These are phyloP conservation scores for Coelastrella sp. DNA, from an alignment of 139 green algal genomes.

Conservation along the genomic window DNA sequence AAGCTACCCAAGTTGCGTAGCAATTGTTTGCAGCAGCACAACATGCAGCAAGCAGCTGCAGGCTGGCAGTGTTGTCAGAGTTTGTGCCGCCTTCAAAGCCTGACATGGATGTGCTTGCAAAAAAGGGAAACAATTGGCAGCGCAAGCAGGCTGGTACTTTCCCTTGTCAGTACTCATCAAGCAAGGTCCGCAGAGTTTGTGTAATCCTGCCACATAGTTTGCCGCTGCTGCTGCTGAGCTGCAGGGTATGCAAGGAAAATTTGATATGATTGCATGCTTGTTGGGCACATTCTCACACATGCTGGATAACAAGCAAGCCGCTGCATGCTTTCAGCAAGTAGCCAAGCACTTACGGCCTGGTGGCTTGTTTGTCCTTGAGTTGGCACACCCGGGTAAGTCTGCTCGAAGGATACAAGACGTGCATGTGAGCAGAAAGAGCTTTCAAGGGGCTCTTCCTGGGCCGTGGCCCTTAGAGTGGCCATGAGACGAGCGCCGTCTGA, in stretches of 20 bases:
- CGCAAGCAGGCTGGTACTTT: too few relatives aligned
- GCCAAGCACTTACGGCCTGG: constrained; percentile 44
- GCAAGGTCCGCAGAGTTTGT: too few relatives aligned
- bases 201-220: background rate
- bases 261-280: constrained; percentile 65
- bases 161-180: too few relatives aligned
- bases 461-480: too few relatives aligned
- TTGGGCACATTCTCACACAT: constrained; percentile 65
- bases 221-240: background rate
- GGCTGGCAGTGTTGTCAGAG: background rate
- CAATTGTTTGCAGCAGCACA: background rate
- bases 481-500: too few relatives aligned
- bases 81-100: too few relatives aligned
- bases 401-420: background rate
- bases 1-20: too few relatives aligned
- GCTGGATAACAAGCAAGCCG: constrained; percentile 55
- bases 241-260: constrained; percentile 32
- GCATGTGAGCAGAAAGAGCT: too few relatives aligned
- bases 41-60: background rate
- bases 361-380: constrained; percentile 63
- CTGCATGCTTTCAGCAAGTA: background rate
- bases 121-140: too few relatives aligned
- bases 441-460: too few relatives aligned
- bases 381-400: constrained; percentile 53
- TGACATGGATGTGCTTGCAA: too few relatives aligned